phyloP scores from a whole-genome alignment of 805 yeast species.

The Saccharomycopsis sp. region DNA sequence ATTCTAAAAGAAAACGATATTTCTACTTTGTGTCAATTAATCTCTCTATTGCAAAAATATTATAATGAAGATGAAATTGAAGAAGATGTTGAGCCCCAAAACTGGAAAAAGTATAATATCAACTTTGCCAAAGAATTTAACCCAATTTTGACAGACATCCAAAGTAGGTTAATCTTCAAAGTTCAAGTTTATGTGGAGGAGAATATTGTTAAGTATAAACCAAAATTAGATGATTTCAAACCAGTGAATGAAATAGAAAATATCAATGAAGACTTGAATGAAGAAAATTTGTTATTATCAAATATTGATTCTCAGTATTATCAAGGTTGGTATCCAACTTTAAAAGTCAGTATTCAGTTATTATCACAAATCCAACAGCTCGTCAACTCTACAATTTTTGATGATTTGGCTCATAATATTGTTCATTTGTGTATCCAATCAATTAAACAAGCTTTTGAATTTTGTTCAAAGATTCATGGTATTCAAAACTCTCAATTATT shows the following conservation, averaged over 20 bases:
- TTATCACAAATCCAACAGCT: conserved; percentile 72
- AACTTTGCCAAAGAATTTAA: conserved; percentile 51
- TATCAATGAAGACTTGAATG: neutral
- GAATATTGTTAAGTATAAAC: conserved; percentile 54
- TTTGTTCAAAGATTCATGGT: conserved; percentile 38
- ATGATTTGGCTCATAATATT: conserved; percentile 79
- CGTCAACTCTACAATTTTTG: conserved; percentile 69
- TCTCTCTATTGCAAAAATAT: conserved; percentile 57
- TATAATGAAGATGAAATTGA: conserved; percentile 24
- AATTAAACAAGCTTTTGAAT: conserved; percentile 41
- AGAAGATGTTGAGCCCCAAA: conserved; percentile 22
- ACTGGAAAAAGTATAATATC: conserved; percentile 24
- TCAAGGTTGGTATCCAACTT: conserved; percentile 56
- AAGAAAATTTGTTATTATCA: conserved; percentile 1
- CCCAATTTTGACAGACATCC: conserved; percentile 68
- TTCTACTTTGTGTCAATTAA: conserved; percentile 59
- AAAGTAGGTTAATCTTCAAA: conserved; percentile 69
- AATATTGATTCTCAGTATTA: conserved; percentile 18
- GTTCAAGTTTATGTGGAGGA: conserved; percentile 65
- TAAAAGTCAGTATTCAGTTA: conserved; percentile 55
- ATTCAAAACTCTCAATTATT: conserved; percentile 51
- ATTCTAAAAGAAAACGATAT: conserved; percentile 66
- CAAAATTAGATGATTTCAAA: conserved; percentile 59
- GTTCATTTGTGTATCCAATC: conserved; percentile 69
- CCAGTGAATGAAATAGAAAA: neutral